Evolutionary conservation across 495 filamentous ascomycete species (phyloP), one percentile per base, ranked within the genome.

Genomic region (Beverwykella pulmonaria): DNA sequence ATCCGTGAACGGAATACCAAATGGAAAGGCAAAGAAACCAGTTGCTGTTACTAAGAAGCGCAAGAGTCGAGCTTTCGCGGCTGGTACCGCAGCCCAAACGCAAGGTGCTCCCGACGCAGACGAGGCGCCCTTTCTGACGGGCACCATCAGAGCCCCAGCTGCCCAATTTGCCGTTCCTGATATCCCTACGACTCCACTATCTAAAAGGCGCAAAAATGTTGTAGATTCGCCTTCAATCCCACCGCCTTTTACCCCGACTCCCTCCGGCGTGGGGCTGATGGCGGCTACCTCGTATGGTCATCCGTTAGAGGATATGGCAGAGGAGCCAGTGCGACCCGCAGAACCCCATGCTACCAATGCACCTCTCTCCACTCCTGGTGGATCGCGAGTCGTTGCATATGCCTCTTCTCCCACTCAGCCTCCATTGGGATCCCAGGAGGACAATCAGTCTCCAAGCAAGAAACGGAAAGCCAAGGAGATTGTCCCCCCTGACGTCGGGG

Each of bases 351-450:
- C 75, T 55, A 89, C 85, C 48, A 93, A 95, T 74, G 92, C 90
- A 36, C 86, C 87, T 8, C 83, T 97, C 52, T 78, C 91, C 19
- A 93, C 92, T 0, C 91, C 92, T 0, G 82, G 88, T 70, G 92
- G 91, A 55, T 89, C 89, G 14, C 83, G 86, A 30, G 75, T 90
- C 50, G 79, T 90, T 50, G 82, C 85, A 30, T 86, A 86, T 29
- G 15, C 60, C 0, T 71, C 69, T n/a, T 71, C 65, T 1, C 69
- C 69, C 23, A 30, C 54, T 15, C 48, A 57, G 36, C 17, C 53
- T 5, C 52, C 69, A 23, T 61, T 54, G 59, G 54, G 36, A 30
- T 57, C 59, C 6, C 25, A 52, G 4, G 26, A 52, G 12, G 58
- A 67, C 17, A 46, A 53, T 47, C 73, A 77, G 26, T 88, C 89